Conservation (phyloP, 202 grass and related monocot genomes). For the Saccharum hybrid region DNA sequence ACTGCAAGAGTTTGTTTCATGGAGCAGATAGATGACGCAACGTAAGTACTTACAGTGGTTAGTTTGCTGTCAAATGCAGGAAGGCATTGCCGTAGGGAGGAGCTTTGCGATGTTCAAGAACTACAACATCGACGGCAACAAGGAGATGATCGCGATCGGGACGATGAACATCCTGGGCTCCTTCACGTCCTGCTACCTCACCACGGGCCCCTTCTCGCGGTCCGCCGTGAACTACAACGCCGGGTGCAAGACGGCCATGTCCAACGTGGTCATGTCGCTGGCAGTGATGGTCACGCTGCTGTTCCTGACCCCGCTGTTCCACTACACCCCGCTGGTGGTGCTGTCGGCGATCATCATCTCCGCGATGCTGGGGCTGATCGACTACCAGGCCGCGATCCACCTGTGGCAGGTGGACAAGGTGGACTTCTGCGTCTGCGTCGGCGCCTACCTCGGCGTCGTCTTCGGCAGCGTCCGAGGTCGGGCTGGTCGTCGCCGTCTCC, state of each 20-base stretch:
- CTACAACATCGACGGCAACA: constrained; percentile 94
- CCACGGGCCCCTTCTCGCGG: constrained; percentile 82
- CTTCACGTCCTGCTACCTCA: constrained; percentile 87
- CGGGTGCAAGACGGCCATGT: constrained; percentile 94
- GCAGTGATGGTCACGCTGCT: constrained; percentile 83
- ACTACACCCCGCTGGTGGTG: constrained; percentile 92
- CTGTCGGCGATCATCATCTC: constrained; percentile 87
- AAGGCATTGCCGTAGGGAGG: constrained; percentile 89
- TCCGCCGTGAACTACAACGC: constrained; percentile 96
- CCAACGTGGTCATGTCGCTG: constrained; percentile 82
- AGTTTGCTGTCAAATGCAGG: constrained; percentile 39
- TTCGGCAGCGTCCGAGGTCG: constrained; percentile 85
- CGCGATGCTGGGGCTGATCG: constrained; percentile 85
- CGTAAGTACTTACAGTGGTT: not conserved
- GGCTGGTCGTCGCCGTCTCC: constrained; percentile 57
- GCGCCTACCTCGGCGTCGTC: constrained; percentile 86
- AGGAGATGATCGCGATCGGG: constrained; percentile 92
- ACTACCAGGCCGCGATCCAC: constrained; percentile 70
- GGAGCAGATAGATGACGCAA: too few species aligned
- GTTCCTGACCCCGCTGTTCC: constrained; percentile 88
- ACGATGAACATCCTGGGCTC: constrained; percentile 88
- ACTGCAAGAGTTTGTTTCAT: not conserved
- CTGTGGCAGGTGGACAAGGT: constrained; percentile 90
- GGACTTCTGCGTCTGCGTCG: constrained; percentile 85
- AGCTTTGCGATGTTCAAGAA: constrained; percentile 95